These are phyloP conservation scores for Chamaecyparis obtusa DNA, from an alignment of 75 land plant species.

Conservation along the genomic window DNA sequence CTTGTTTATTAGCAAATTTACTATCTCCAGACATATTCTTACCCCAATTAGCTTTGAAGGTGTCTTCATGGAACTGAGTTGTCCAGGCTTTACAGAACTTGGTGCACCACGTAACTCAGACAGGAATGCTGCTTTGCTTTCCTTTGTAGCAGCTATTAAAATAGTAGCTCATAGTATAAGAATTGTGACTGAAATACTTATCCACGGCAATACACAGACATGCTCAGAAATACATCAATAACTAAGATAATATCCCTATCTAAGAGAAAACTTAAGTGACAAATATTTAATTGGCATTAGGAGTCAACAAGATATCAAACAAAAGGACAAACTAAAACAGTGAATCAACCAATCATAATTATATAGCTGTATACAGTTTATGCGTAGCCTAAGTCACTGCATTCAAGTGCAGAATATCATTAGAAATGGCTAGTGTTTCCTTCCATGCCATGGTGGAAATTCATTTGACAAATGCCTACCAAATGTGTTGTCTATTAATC, in stretches of 20 bases:
- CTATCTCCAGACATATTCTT: not conserved
- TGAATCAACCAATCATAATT: not conserved
- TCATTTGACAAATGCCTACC: not conserved
- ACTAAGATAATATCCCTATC: not conserved
- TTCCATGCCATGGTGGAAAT: not conserved
- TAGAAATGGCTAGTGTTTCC: not conserved
- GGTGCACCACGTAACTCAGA: constrained; percentile 34
- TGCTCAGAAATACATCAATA: not conserved
- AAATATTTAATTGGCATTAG: not conserved
- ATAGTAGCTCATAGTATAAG: not conserved
- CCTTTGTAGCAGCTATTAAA: constrained; percentile 34
- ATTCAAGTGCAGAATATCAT: not conserved
- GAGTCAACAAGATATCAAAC: not conserved
- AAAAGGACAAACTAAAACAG: not conserved
- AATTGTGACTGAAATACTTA: not conserved
- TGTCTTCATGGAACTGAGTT: not conserved
- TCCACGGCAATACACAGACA: not conserved
- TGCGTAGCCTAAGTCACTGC: not conserved
- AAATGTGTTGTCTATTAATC: not conserved
- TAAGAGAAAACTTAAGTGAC: not conserved
- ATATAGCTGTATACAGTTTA: not conserved
- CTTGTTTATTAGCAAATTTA: not conserved
- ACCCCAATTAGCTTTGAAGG: not conserved
- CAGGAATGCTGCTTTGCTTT: constrained; percentile 48
- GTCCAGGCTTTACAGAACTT: not conserved